phyloP scores from a whole-genome alignment of 1,284 basidiomycete genomes.

The Pseudozyma flocculosa region DNA sequence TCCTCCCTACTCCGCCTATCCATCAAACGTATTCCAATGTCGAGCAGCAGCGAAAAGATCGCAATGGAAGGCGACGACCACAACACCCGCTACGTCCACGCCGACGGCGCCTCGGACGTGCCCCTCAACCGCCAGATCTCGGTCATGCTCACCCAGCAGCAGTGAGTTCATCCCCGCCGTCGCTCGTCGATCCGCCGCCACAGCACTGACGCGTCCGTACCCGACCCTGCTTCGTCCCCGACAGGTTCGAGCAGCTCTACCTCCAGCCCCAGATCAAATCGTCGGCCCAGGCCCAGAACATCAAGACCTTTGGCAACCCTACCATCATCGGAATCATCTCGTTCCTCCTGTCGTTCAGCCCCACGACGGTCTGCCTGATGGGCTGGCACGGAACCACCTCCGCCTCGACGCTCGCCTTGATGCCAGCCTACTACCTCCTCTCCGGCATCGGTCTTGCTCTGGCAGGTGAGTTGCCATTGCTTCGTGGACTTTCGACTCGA shows the following conservation, averaged over 20 bases:
- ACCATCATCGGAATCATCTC: conserved; percentile 41
- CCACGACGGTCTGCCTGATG: conserved; percentile 38
- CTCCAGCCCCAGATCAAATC: conserved; percentile 34
- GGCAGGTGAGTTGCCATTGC: not conserved
- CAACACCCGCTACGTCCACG: conserved; percentile 10
- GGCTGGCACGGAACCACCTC: conserved; percentile 34
- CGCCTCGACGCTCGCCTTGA: conserved; percentile 25
- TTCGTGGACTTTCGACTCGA: not conserved
- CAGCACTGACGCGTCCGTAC: too few relatives aligned
- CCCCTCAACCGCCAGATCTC: conserved; percentile 34
- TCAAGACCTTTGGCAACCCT: conserved; percentile 44
- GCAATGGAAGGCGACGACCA: conserved; percentile 9
- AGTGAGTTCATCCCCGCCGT: conserved; percentile 7
- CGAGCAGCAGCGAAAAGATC: too few relatives aligned
- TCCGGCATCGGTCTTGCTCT: conserved; percentile 26
- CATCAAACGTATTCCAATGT: too few relatives aligned
- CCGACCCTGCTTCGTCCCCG: not conserved
- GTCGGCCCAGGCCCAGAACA: conserved; percentile 11
- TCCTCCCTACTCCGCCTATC: too few relatives aligned
- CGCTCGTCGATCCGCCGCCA: too few relatives aligned
- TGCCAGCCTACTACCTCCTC: conserved; percentile 31
- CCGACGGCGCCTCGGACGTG: too few relatives aligned
- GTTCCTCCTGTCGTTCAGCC: conserved; percentile 34
- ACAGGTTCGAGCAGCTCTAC: conserved; percentile 23
- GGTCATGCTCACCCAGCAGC: conserved; percentile 36